Evolutionary conservation across 2,329 filamentous ascomycete species (phyloP).

Genomic region (Diaporthe citrichinensis): DNA sequence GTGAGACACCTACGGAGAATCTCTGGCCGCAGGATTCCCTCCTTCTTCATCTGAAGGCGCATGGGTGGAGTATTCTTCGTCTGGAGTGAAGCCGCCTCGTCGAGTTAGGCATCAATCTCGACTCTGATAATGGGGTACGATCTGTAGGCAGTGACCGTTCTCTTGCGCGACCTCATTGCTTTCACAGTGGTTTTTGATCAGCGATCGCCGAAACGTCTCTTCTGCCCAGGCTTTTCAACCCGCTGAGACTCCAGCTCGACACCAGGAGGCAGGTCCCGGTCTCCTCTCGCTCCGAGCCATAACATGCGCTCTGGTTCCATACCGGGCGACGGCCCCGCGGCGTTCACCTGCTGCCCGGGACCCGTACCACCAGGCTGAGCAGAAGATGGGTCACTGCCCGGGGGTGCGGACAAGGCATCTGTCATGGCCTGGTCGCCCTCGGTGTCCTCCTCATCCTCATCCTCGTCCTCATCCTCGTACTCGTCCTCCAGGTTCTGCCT

Average conservation of each 20-base stretch:
- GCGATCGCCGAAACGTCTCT: constrained; percentile 28
- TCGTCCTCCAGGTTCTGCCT: constrained; percentile 67
- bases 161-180: no score
- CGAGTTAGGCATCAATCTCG: background rate
- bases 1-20: background rate
- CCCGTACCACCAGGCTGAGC: constrained; percentile 33
- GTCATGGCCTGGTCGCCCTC: constrained; percentile 56
- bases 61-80: background rate
- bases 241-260: constrained; percentile 31
- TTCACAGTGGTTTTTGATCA: background rate
- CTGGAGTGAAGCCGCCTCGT: background rate
- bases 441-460: constrained; percentile 65
- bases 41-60: background rate
- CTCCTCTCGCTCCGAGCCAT: constrained; percentile 33
- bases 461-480: constrained; percentile 68
- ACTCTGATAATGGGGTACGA: no score
- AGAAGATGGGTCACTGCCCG: constrained; percentile 7
- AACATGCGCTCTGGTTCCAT: constrained; percentile 33
- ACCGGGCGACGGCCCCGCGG: background rate
- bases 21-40: background rate
- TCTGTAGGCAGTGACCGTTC: background rate
- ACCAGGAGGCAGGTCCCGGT: constrained; percentile 26
- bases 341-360: background rate
- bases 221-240: constrained; percentile 7
- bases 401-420: constrained; percentile 34